Evolutionary conservation across 805 yeast genomes (phyloP).

Genomic region (Metschnikowia vanudenii): DNA sequence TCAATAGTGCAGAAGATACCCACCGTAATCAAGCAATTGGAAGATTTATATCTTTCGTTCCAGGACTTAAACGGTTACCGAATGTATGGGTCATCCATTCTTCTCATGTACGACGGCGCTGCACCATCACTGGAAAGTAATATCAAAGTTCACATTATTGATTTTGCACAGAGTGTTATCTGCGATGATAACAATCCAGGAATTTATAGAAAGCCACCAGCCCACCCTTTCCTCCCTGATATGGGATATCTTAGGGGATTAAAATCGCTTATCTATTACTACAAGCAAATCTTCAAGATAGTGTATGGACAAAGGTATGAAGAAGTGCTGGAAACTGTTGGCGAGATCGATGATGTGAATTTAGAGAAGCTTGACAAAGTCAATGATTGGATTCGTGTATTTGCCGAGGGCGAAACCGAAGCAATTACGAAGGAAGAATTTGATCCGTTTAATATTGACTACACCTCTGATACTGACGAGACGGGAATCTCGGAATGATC

Average conservation of each 20-base stretch:
- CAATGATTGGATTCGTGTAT: conserved; percentile 15
- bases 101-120: conserved; percentile 85
- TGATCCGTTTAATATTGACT: conserved; percentile 18
- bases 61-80: conserved; percentile 67
- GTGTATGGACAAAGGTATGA: conserved; percentile 39
- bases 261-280: conserved; percentile 65
- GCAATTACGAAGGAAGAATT: not conserved
- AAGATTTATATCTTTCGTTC: conserved; percentile 57
- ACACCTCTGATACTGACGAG: conserved; percentile 12
- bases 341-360: not conserved
- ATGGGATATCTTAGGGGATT: conserved; percentile 84
- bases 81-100: conserved; percentile 84
- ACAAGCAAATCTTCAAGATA: conserved; percentile 55
- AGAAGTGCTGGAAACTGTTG: conserved; percentile 12
- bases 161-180: conserved; percentile 91
- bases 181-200: conserved; percentile 38
- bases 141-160: conserved; percentile 71
- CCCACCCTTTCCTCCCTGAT: conserved; percentile 62
- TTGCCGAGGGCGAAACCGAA: conserved; percentile 13
- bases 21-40: conserved; percentile 55
- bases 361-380: conserved; percentile 1
- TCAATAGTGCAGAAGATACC: conserved; percentile 72
- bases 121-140: conserved; percentile 11
- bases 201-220: conserved; percentile 63
- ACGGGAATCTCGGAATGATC: conserved; percentile 18